Percentiles rank a stretch among this genome's conserved stretches.
These are phyloP conservation scores for Cyathus olla DNA, from an alignment of 1,284 basidiomycete genomes.

Conservation along the genomic window DNA sequence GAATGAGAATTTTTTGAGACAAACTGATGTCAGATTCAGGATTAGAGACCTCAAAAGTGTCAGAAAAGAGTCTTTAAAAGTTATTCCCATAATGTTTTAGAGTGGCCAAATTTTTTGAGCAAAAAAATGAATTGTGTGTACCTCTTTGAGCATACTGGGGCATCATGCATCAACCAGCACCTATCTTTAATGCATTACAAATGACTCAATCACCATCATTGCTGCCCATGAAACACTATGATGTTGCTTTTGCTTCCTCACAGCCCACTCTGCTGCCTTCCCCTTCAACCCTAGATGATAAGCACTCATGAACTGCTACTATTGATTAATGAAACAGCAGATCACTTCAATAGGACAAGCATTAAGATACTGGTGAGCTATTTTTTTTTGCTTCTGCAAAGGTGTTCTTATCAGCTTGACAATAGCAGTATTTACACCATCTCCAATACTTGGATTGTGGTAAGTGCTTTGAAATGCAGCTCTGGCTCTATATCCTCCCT, in stretches of 20 bases:
- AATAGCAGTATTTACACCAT: slow-evolving; percentile 32
- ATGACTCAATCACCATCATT: slow-evolving; percentile 17
- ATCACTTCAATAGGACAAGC: slow-evolving; percentile 28
- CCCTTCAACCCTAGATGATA: slow-evolving; percentile 26
- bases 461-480: slow-evolving; percentile 7
- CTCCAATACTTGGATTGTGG: slow-evolving; percentile 30
- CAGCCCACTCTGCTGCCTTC: slow-evolving; percentile 29
- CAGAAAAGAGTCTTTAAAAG: slow-evolving; percentile 9
- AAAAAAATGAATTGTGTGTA: neutral
- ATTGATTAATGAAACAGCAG: slow-evolving; percentile 25
- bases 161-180: neutral
- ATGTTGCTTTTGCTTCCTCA: slow-evolving; percentile 23
- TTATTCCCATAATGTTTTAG: slow-evolving; percentile 15
- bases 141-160: neutral
- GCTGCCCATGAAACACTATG: slow-evolving; percentile 14
- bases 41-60: neutral
- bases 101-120: slow-evolving; percentile 17
- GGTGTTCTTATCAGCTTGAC: slow-evolving; percentile 23
- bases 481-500: neutral
- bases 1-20: neutral
- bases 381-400: slow-evolving; percentile 30
- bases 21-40: slow-evolving; percentile 1
- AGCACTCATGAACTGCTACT: slow-evolving; percentile 28
- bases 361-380: slow-evolving; percentile 23
- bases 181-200: neutral